A percentile compares a stretch with the other conserved stretches of the same genome.
Conservation (phyloP, 2,329 filamentous ascomycete species). For the Dendryphion nanum region DNA sequence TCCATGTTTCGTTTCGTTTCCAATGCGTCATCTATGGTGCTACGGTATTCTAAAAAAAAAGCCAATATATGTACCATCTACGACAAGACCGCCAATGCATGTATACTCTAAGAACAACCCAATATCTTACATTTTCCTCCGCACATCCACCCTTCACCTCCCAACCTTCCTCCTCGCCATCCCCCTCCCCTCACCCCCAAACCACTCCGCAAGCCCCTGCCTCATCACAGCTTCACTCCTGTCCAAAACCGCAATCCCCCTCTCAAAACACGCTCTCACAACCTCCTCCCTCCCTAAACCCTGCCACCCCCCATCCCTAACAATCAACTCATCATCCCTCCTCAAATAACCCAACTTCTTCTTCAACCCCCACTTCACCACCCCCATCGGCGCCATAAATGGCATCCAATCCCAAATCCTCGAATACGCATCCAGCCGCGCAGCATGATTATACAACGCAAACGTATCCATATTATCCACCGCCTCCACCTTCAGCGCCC, state of each 20-base stretch:
- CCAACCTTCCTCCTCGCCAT: too few species aligned
- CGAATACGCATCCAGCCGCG: constrained; percentile 22
- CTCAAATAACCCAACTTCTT: constrained; percentile 62
- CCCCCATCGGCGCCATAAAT: constrained; percentile 42
- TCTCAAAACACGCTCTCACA: constrained; percentile 66
- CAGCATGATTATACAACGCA: constrained; percentile 17
- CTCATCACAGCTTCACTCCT: constrained; percentile 28
- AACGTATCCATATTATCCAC: constrained; percentile 12
- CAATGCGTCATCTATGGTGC: too few species aligned
- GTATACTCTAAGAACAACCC: too few species aligned
- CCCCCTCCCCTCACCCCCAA: constrained; percentile 1
- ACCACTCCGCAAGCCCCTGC: constrained; percentile 22
- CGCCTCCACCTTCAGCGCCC: constrained; percentile 2
- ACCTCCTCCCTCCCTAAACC: constrained; percentile 65
- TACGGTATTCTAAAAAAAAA: too few species aligned
- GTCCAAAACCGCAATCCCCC: constrained; percentile 27
- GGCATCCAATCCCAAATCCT: constrained; percentile 40
- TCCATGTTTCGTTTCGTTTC: too few species aligned
- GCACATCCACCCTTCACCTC: too few species aligned
- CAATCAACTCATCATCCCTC: constrained; percentile 69
- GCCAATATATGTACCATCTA: too few species aligned
- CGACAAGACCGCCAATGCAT: too few species aligned
- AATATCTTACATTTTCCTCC: too few species aligned
- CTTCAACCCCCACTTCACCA: constrained; percentile 56
- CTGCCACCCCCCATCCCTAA: constrained; percentile 59